Percentiles rank a stretch among this genome's conserved stretches.
Evolutionary conservation across 2,329 filamentous ascomycete genomes (phyloP).

Genomic region (Aspergillus brunneoviolaceus): DNA sequence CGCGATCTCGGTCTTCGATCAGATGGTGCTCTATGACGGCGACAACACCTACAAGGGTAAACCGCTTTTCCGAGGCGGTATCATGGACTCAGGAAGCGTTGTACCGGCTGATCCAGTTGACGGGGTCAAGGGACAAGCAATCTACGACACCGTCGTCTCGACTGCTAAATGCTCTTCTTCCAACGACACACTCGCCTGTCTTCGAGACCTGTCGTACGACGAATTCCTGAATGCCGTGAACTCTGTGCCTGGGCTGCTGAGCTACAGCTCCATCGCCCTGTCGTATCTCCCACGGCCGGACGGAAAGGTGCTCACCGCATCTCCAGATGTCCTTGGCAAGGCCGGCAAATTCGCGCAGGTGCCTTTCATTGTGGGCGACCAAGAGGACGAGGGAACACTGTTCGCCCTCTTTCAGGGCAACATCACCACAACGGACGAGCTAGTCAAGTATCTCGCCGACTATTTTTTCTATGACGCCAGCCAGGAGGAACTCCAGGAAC

Average conservation of each 20-base stretch:
- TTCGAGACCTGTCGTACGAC: slow-evolving; percentile 48
- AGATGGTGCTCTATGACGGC: slow-evolving; percentile 72
- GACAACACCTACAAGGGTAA: slow-evolving; percentile 73
- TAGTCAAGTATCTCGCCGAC: slow-evolving; percentile 62
- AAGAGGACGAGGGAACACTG: slow-evolving; percentile 77
- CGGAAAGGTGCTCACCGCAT: slow-evolving; percentile 60
- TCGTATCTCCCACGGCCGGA: slow-evolving; percentile 76
- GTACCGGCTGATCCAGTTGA: slow-evolving; percentile 65
- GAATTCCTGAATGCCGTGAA: slow-evolving; percentile 63
- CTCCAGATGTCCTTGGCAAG: slow-evolving; percentile 59
- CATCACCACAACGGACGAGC: slow-evolving; percentile 58
- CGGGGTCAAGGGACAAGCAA: slow-evolving; percentile 61
- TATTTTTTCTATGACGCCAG: slow-evolving; percentile 62
- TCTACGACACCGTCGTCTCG: slow-evolving; percentile 50
- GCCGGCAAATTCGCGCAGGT: slow-evolving; percentile 58
- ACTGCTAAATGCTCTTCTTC: slow-evolving; percentile 47
- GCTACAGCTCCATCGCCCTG: slow-evolving; percentile 67
- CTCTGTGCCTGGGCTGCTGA: slow-evolving; percentile 66
- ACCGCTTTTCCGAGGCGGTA: slow-evolving; percentile 70
- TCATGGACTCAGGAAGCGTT: slow-evolving; percentile 72
- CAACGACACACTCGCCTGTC: slow-evolving; percentile 48
- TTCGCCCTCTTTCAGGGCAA: slow-evolving; percentile 70
- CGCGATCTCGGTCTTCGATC: slow-evolving; percentile 71
- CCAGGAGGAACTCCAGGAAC: slow-evolving; percentile 49
- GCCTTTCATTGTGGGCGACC: slow-evolving; percentile 68